Evolutionary conservation across 1,139 yeast species (phyloP).

Genomic region (Suzukiozyma palmioleophila): DNA sequence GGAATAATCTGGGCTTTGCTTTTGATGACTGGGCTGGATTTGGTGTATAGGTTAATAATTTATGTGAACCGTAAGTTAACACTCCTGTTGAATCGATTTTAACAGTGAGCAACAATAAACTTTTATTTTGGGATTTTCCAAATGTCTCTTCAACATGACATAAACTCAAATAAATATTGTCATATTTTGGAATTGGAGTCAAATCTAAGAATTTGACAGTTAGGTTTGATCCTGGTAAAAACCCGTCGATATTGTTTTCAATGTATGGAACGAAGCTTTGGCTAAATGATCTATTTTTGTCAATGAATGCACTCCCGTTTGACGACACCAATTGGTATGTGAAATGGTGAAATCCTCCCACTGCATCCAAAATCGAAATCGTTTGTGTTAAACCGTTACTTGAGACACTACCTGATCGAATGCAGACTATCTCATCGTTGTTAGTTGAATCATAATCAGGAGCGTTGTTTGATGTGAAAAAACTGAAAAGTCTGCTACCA

Average conservation of each 20-base stretch:
- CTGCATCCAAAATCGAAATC: constrained; percentile 42
- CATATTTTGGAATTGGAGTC: constrained; percentile 31
- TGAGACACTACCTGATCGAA: constrained; percentile 51
- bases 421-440: constrained; percentile 50
- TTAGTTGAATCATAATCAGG: constrained; percentile 20
- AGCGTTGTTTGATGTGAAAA: constrained; percentile 15
- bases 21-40: constrained; percentile 6
- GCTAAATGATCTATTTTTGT: constrained; percentile 22
- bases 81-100: constrained; percentile 51
- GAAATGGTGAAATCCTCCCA: constrained; percentile 36
- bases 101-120: constrained; percentile 51
- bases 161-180: constrained; percentile 48
- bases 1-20: constrained; percentile 45
- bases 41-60: constrained; percentile 26
- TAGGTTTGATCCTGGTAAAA: constrained; percentile 31
- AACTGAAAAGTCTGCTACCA: constrained; percentile 22
- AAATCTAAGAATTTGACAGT: constrained; percentile 51
- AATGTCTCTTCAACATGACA: constrained; percentile 24
- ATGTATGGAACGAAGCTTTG: constrained; percentile 26
- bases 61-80: constrained; percentile 58
- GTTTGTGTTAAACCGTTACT: constrained; percentile 47
- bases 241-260: constrained; percentile 36
- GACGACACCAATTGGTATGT: constrained; percentile 31
- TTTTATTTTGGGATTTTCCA: constrained; percentile 13
- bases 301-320: constrained; percentile 25